Evolutionary conservation across 2,329 filamentous ascomycete genomes (phyloP).

Genomic region (Triangularia verruculosa): DNA sequence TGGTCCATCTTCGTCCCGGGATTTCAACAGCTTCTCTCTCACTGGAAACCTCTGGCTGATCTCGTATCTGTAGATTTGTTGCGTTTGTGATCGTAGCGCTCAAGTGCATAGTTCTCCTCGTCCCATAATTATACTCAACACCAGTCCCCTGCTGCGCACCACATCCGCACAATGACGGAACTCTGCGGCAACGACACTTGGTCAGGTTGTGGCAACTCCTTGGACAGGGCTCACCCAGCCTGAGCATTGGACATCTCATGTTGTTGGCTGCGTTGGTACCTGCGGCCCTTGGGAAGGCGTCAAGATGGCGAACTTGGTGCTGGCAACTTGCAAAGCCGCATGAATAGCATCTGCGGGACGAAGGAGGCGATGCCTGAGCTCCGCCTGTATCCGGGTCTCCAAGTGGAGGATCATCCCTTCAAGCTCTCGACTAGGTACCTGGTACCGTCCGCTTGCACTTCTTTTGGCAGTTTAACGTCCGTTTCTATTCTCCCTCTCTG

Average conservation of each 20-base stretch:
- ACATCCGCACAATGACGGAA: background rate
- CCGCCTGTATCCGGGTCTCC: background rate
- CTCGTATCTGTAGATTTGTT: background rate
- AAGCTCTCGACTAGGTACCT: no score
- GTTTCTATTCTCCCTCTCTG: background rate
- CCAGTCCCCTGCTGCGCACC: background rate
- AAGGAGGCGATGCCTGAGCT: background rate
- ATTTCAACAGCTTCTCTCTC: background rate
- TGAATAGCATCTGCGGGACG: constrained; percentile 5
- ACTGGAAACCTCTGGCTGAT: background rate
- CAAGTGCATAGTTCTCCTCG: no score
- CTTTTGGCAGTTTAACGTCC: no score
- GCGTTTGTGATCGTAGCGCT: no score
- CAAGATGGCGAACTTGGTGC: background rate
- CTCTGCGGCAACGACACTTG: background rate
- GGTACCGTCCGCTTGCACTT: no score
- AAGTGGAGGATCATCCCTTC: constrained; percentile 1
- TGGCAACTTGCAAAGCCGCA: background rate
- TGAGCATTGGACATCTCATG: background rate
- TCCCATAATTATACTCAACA: background rate
- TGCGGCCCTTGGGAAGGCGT: background rate
- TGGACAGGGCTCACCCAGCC: background rate
- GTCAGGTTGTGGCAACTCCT: background rate
- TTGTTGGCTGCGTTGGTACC: background rate
- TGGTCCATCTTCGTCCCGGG: no score